These are phyloP conservation scores for Phytophthora citrophthora DNA, from an alignment of 352 stramenopile genomes.

Conservation along the genomic window DNA sequence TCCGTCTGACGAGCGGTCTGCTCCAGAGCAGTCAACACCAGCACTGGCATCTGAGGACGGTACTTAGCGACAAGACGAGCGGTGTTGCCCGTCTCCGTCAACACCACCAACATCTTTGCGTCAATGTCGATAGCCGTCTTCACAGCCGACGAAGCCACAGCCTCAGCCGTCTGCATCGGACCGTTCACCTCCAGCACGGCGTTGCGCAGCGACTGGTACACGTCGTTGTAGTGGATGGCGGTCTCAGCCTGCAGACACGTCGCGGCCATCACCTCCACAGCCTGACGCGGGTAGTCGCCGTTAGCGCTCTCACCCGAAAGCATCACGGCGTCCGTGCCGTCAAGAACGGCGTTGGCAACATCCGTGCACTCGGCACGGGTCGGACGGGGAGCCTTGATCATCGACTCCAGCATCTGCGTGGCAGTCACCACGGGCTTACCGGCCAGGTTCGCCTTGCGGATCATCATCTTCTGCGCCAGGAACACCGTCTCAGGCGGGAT, in stretches of 20 bases:
- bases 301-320: slow-evolving; percentile 98
- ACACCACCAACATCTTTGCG: background rate
- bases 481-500: slow-evolving; percentile 98
- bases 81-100: background rate
- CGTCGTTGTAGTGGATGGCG: slow-evolving; percentile 62
- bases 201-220: background rate
- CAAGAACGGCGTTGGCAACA: slow-evolving; percentile 95
- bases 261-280: slow-evolving; percentile 95
- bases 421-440: slow-evolving; percentile 98
- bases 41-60: background rate
- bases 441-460: slow-evolving; percentile 94
- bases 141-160: background rate
- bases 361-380: slow-evolving; percentile 99
- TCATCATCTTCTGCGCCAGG: slow-evolving; percentile 99
- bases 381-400: slow-evolving; percentile 97
- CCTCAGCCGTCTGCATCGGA: background rate
- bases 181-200: background rate
- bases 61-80: background rate
- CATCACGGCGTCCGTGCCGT: slow-evolving; percentile 89
- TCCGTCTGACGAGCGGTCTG: background rate
- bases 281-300: slow-evolving; percentile 94
- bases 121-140: background rate
- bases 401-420: slow-evolving; percentile 99
- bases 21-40: background rate
- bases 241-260: slow-evolving; percentile 91